Conservation (phyloP, 169 alveolate genomes). For the Cryptosporidium ryanae region DNA sequence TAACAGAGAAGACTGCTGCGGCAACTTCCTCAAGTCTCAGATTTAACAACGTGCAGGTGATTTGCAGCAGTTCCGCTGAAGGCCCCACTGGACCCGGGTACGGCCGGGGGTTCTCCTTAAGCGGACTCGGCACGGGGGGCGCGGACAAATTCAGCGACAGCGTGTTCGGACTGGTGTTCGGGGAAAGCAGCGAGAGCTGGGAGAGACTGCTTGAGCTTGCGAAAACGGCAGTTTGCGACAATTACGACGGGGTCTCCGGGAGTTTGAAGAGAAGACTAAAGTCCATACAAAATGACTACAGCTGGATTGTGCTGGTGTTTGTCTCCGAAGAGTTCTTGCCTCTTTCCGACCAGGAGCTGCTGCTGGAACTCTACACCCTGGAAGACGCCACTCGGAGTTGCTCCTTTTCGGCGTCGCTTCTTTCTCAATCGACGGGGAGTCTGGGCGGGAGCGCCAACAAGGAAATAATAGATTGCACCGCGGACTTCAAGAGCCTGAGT, state of each 20-base stretch:
- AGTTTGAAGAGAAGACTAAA: slow-evolving; percentile 33
- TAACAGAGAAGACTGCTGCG: background rate
- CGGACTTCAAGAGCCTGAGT: background rate
- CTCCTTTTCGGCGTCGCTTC: too few relatives aligned
- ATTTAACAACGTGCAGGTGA: background rate
- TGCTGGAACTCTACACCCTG: background rate
- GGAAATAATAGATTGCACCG: slow-evolving; percentile 9
- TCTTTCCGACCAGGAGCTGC: slow-evolving; percentile 28
- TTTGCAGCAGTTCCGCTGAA: background rate
- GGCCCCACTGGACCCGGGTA: background rate
- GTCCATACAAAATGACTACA: slow-evolving; percentile 14
- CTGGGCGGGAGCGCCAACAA: too few relatives aligned
- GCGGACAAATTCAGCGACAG: too few relatives aligned
- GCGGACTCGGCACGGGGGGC: too few relatives aligned
- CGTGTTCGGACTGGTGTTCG: slow-evolving; percentile 7
- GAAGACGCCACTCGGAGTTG: background rate
- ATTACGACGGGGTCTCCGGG: background rate
- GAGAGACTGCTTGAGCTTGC: background rate
- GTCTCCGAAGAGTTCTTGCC: slow-evolving; percentile 35
- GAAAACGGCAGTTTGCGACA: background rate
- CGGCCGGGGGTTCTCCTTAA: background rate
- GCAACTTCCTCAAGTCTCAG: background rate
- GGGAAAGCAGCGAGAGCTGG: slow-evolving; percentile 32
- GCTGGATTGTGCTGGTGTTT: slow-evolving; percentile 28
- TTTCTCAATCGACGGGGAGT: too few relatives aligned